Percentiles rank a stretch among this genome's conserved stretches.
Conservation (phyloP, 192 early-diverging fungal genomes). For the Entomortierella lignicola region DNA sequence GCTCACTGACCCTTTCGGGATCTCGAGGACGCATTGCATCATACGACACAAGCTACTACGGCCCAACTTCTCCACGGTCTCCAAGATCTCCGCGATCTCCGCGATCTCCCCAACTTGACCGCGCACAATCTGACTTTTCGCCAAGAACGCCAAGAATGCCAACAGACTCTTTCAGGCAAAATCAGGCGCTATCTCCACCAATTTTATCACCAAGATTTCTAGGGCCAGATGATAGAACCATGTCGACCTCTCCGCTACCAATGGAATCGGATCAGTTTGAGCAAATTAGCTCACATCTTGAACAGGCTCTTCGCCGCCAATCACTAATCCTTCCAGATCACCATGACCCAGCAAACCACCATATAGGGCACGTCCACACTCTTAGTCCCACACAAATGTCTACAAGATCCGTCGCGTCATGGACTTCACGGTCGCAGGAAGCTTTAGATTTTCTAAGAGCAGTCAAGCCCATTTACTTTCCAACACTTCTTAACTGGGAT, state of each 20-base stretch:
- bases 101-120: too few relatives aligned
- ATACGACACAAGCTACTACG: slow-evolving; percentile 51
- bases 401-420: neutral
- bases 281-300: neutral
- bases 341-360: slow-evolving; percentile 26
- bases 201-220: neutral
- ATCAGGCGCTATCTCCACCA: too few relatives aligned
- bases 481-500: slow-evolving; percentile 64
- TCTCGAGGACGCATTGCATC: slow-evolving; percentile 27
- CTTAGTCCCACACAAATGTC: neutral
- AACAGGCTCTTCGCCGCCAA: slow-evolving; percentile 24
- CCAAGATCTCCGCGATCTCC: neutral
- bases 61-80: slow-evolving; percentile 21
- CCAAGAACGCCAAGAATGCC: too few relatives aligned
- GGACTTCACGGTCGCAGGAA: neutral
- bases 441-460: slow-evolving; percentile 13
- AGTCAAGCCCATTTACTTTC: slow-evolving; percentile 59
- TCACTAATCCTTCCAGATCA: slow-evolving; percentile 39
- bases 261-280: slow-evolving; percentile 1
- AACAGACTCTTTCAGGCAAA: too few relatives aligned
- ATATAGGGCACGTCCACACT: slow-evolving; percentile 24
- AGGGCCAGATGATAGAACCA: neutral
- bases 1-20: slow-evolving; percentile 41
- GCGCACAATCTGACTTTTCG: too few relatives aligned
- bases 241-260: slow-evolving; percentile 9